These are phyloP conservation scores for Paramecium pentaurelia DNA, from an alignment of 73 alveolate genomes.

Conservation along the genomic window DNA sequence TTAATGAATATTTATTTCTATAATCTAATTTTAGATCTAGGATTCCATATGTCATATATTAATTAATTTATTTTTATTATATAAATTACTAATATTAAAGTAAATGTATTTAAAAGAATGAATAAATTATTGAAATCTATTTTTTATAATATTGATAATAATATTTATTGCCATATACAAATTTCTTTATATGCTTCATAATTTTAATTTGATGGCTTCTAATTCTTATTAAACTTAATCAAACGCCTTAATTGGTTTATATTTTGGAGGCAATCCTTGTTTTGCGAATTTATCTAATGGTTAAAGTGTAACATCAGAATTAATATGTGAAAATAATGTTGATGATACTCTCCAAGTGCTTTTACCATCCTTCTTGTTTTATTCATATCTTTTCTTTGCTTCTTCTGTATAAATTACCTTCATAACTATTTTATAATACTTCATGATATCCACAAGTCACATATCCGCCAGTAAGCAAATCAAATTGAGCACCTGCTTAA, in stretches of 20 bases:
- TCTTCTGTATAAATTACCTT: constrained; percentile 66
- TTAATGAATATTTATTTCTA: neutral
- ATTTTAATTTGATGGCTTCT: constrained; percentile 11
- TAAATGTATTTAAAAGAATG: neutral
- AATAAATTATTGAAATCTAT: neutral
- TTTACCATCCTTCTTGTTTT: constrained; percentile 48
- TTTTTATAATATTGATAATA: no score
- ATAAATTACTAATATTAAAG: no score
- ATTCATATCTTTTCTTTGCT: constrained; percentile 3
- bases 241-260: neutral
- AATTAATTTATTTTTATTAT: no score
- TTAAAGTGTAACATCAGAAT: constrained; percentile 70
- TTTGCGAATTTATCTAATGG: constrained; percentile 76
- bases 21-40: neutral
- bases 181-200: neutral
- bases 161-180: neutral
- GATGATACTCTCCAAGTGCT: constrained; percentile 85
- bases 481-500: constrained; percentile 70
- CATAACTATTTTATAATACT: neutral
- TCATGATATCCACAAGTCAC: constrained; percentile 76
- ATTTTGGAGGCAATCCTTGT: neutral
- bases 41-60: neutral
- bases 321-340: constrained; percentile 78
- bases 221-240: neutral
- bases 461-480: constrained; percentile 77